Conservation (phyloP, 345 rosid genomes). For the Rhodamnia argentea region DNA sequence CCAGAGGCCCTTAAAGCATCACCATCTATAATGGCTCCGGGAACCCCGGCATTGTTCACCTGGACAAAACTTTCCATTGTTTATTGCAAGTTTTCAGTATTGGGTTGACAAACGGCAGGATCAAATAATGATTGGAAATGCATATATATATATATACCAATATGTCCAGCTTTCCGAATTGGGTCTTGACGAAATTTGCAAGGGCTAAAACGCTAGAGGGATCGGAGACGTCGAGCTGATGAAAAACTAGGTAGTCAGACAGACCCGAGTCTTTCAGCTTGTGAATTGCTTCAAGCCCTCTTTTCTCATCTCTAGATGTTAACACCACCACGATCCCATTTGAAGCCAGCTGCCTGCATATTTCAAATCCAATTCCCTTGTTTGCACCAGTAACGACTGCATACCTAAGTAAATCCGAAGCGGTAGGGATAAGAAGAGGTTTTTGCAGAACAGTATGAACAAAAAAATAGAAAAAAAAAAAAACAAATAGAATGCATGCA, state of each 20-base stretch:
- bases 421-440: background rate
- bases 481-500: background rate
- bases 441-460: background rate
- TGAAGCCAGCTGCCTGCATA: constrained; percentile 15
- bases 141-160: background rate
- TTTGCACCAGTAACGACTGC: constrained; percentile 9
- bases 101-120: background rate
- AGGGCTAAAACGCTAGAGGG: constrained; percentile 11
- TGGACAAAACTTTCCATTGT: background rate
- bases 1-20: constrained; percentile 4
- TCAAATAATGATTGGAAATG: background rate
- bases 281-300: constrained; percentile 15
- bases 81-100: background rate
- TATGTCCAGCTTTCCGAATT: constrained; percentile 15
- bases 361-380: constrained; percentile 7
- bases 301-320: constrained; percentile 18
- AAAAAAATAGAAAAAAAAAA: background rate
- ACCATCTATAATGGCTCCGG: background rate
- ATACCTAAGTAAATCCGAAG: background rate
- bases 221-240: constrained; percentile 12
- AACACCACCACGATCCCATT: constrained; percentile 6
- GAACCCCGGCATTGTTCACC: constrained; percentile 19
- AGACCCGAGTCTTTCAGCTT: constrained; percentile 4
- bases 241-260: constrained; percentile 3
- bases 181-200: constrained; percentile 2